Evolutionary conservation across 805 yeast genomes (phyloP).

Genomic region (Torulaspora franciscae): DNA sequence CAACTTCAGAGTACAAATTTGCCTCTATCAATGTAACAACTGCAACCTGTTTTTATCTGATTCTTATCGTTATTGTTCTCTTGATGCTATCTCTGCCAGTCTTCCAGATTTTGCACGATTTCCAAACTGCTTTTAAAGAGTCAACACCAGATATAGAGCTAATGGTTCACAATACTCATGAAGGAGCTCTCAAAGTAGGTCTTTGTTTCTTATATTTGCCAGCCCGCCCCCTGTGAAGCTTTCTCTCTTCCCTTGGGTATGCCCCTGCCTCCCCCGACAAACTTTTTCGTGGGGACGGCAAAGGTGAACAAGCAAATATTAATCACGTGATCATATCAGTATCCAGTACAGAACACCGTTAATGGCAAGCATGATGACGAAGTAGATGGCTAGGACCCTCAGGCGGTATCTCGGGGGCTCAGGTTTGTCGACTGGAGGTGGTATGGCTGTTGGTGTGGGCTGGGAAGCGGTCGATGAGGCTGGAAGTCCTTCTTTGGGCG

Average conservation of each 20-base stretch:
- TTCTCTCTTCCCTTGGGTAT: conserved; percentile 6
- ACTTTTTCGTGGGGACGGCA: conserved; percentile 8
- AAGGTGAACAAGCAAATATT: not conserved
- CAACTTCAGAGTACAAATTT: not conserved
- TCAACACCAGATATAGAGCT: not conserved
- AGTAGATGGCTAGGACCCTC: conserved; percentile 20
- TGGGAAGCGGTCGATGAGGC: not conserved
- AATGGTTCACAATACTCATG: not conserved
- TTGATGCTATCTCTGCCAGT: not conserved
- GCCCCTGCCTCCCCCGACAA: conserved; percentile 14
- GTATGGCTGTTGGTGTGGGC: not conserved
- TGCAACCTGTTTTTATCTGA: not conserved
- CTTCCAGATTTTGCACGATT: not conserved
- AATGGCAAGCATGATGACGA: conserved; percentile 17
- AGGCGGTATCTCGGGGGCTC: conserved; percentile 5
- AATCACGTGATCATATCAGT: conserved; percentile 5
- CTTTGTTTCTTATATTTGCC: not conserved
- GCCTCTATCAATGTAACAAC: conserved; percentile 2
- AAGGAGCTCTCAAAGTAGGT: not conserved
- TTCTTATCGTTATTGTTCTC: not conserved
- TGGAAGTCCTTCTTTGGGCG: not conserved
- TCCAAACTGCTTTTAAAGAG: not conserved
- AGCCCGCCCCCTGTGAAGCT: conserved; percentile 7
- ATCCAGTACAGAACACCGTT: conserved; percentile 16
- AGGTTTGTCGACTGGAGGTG: conserved; percentile 1